A percentile compares a stretch with the other conserved stretches of the same genome.
Evolutionary conservation across 768 basidiomycete genomes (phyloP).

Genomic region (Lactarius tabidus): DNA sequence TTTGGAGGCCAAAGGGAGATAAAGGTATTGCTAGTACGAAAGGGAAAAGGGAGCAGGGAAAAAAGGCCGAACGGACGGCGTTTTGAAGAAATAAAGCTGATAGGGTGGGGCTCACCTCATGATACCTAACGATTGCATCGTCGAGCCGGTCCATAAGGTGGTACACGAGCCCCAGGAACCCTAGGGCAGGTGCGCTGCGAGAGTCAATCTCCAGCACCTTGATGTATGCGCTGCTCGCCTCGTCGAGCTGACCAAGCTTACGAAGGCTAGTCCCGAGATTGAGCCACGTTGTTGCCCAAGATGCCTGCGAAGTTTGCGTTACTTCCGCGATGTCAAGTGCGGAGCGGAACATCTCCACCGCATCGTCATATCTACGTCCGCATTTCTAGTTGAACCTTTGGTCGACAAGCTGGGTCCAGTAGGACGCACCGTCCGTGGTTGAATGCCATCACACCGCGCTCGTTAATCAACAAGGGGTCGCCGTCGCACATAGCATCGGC

Average conservation of each 20-base stretch:
- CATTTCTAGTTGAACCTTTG: not conserved
- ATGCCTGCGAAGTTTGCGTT: conserved; percentile 77
- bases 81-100: not conserved
- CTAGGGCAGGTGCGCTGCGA: conserved; percentile 74
- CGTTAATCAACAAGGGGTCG: conserved; percentile 89
- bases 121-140: conserved; percentile 84
- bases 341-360: conserved; percentile 64
- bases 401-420: not conserved
- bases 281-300: conserved; percentile 87
- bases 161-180: conserved; percentile 85
- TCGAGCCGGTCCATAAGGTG: conserved; percentile 72
- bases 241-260: conserved; percentile 56
- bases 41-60: not conserved
- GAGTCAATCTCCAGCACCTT: conserved; percentile 85
- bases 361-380: conserved; percentile 60
- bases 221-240: conserved; percentile 70
- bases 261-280: conserved; percentile 90
- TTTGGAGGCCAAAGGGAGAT: conserved; percentile 6
- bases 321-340: conserved; percentile 80
- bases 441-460: conserved; percentile 89
- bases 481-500: conserved; percentile 76
- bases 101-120: conserved; percentile 60
- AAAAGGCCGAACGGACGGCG: not conserved
- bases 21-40: not conserved
- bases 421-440: conserved; percentile 71